Evolutionary conservation across 176 grass and related monocot species (phyloP).

Genomic region (Triticum turgidum): DNA sequence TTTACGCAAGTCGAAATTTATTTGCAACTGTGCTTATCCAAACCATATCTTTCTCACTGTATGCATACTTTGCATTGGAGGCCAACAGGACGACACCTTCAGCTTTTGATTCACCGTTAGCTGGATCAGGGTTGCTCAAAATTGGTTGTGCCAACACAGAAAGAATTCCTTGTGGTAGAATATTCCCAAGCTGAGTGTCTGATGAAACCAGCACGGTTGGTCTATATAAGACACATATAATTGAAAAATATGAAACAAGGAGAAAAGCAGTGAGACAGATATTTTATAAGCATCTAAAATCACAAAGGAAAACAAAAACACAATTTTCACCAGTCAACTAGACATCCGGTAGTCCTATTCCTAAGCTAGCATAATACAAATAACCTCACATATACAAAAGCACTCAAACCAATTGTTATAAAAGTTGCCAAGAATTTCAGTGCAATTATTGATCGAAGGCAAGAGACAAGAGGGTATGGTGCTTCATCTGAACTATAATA

Average conservation of each 20-base stretch:
- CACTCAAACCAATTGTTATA: background rate
- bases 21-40: slow-evolving; percentile 83
- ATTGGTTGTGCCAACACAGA: slow-evolving; percentile 66
- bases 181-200: slow-evolving; percentile 58
- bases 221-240: slow-evolving; percentile 24
- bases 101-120: slow-evolving; percentile 33
- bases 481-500: background rate
- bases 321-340: background rate
- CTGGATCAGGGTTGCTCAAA: slow-evolving; percentile 33
- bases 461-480: background rate
- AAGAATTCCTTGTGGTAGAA: slow-evolving; percentile 65
- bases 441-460: background rate
- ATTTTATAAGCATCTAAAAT: slow-evolving; percentile 5
- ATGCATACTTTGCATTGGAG: slow-evolving; percentile 86
- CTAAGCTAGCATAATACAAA: background rate
- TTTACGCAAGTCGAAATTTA: slow-evolving; percentile 49
- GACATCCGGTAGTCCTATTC: background rate
- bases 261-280: background rate
- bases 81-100: slow-evolving; percentile 72
- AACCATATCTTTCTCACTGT: slow-evolving; percentile 84
- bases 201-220: slow-evolving; percentile 30
- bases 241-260: slow-evolving; percentile 17
- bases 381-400: background rate
- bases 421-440: background rate
- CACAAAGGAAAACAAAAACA: background rate